phyloP scores from a whole-genome alignment of 495 filamentous ascomycete genomes.

The Aspergillus ellipticus region DNA sequence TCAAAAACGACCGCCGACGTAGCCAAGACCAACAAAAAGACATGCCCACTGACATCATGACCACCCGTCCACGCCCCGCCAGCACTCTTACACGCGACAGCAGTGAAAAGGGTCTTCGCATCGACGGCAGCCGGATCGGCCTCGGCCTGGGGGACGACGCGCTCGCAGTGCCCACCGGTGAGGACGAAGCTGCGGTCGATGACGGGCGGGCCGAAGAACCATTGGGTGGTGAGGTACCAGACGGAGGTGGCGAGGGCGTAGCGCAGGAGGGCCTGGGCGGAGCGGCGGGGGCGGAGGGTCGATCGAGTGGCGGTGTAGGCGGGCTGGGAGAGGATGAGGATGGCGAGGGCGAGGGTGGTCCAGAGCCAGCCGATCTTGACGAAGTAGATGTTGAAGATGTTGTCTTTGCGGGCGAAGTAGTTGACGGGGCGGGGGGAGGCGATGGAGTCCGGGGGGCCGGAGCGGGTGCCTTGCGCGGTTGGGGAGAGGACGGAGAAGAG shows the following conservation, averaged over 20 bases:
- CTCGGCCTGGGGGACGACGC: too few relatives aligned
- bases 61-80: constrained; percentile 86
- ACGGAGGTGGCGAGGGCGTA: constrained; percentile 68
- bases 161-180: constrained; percentile 78
- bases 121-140: constrained; percentile 26
- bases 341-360: constrained; percentile 66
- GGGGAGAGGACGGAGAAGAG: constrained; percentile 77
- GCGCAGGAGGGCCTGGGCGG: constrained; percentile 52
- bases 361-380: constrained; percentile 96
- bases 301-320: constrained; percentile 32
- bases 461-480: constrained; percentile 44
- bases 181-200: constrained; percentile 81
- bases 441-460: constrained; percentile 47
- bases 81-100: constrained; percentile 73
- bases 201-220: constrained; percentile 88
- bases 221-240: constrained; percentile 85
- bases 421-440: constrained; percentile 51
- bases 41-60: constrained; percentile 91
- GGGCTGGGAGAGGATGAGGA: constrained; percentile 59
- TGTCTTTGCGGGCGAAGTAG: constrained; percentile 90
- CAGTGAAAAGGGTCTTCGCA: constrained; percentile 57
- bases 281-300: neutral
- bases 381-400: constrained; percentile 85
- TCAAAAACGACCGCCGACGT: constrained; percentile 79
- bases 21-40: constrained; percentile 83